A percentile compares a stretch with the other conserved stretches of the same genome.
phyloP scores from a whole-genome alignment of 805 yeast species.

The Kluyveromyces nonfermentans region DNA sequence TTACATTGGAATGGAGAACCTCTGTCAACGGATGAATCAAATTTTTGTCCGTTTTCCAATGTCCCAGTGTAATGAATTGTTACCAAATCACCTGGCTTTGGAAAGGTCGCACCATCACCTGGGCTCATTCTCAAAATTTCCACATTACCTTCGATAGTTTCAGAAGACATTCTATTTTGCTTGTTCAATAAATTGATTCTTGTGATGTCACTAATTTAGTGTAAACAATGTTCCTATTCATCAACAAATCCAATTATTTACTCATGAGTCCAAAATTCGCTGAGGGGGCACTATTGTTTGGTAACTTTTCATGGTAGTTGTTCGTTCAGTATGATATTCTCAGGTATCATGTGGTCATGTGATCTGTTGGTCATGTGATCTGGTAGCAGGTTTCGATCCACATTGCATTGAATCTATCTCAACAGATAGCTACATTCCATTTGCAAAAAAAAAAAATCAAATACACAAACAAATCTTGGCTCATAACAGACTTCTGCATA shows the following conservation, averaged over 20 bases:
- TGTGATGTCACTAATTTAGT: not conserved
- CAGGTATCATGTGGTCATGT: not conserved
- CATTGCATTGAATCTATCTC: no score
- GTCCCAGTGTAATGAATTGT: slow-evolving; percentile 96
- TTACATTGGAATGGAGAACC: slow-evolving; percentile 89
- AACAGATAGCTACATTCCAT: no score
- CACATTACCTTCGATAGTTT: slow-evolving; percentile 32
- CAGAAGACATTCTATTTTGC: slow-evolving; percentile 19
- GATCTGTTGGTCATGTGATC: no score
- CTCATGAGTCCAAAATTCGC: no score
- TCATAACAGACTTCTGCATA: no score
- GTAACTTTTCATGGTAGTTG: not conserved
- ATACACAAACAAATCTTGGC: no score
- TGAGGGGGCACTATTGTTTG: no score
- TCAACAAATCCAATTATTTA: not conserved
- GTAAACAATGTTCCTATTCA: not conserved
- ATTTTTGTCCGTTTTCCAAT: slow-evolving; percentile 88
- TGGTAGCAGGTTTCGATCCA: no score
- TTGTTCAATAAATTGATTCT: not conserved
- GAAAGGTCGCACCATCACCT: slow-evolving; percentile 85
- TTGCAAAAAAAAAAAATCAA: no score
- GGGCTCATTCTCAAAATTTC: slow-evolving; percentile 29
- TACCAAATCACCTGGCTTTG: slow-evolving; percentile 78
- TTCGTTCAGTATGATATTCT: not conserved
- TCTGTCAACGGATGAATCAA: slow-evolving; percentile 92